Evolutionary conservation across 2,329 filamentous ascomycete genomes (phyloP), one percentile per base, ranked within the genome.

Genomic region (Thelonectria blattea): DNA sequence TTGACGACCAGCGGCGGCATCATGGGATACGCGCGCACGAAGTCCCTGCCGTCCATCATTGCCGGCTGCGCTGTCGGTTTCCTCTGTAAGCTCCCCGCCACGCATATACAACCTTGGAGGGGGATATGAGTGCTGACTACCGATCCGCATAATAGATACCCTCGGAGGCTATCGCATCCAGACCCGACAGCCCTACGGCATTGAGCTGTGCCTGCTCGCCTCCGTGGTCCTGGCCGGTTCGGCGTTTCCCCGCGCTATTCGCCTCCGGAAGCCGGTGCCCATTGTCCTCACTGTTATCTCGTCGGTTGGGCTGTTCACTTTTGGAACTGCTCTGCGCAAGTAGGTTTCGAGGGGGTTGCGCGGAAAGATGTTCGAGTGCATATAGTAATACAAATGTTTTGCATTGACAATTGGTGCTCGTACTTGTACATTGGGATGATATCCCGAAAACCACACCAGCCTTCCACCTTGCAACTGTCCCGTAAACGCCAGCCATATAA

Each of bases 131-230:
- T 24, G 20, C 64, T 65, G 46, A 66, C 17, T n/a, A 20, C 41
- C 32, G 12, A n/a, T 37, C 15, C 18, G 27, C 27, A 30, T 7
- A 24, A 6, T 64, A 87, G 85, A 99, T 78, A 88, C 88, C 22
- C 81, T 97, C 45, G 92, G 92, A 64, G 93, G 90, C 65, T 88
- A 91, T 72, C 91, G 93, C 60, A 88, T 97, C 64, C 88, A 90
- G 70, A 88, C 87, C 69, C 81, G 84, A 62, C 85, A 92, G 74
- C 75, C 91, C 3, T 97, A 95, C 75, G 95, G 94, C 64, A 80
- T 96, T 68, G 95, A 98, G 78, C 81, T 97, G 45, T 91, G 90
- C n/a, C 84, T 99, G 10, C 82, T 97, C 45, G 95, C 95, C 5
- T 96, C 92, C 1, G 71, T 92, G n/a, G 80, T 98, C 24, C 84